Evolutionary conservation across 179 eudicot genomes (phyloP), one percentile per base, ranked within the genome.

Genomic region (Camellia oleifera): DNA sequence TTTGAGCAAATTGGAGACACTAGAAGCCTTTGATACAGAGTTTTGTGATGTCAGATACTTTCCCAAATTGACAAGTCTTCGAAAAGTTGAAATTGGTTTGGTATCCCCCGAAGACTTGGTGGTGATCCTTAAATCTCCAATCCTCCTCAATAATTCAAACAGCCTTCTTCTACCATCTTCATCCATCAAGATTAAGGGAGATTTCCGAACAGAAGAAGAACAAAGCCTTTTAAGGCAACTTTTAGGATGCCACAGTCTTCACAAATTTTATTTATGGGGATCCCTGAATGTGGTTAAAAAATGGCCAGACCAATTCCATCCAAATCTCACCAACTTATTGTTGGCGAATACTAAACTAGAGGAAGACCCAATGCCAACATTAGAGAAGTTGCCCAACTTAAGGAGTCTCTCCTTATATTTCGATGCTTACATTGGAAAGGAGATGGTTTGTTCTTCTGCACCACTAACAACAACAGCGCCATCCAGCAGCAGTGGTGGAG

Each of bases 371-470:
- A 82, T 85, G 77, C 54, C 17, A 61, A 69, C 72, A 12, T 62
- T 85, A 0, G 88, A 84, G 42, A 77, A 48, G 17, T 75, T 86
- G 18, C 75, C 76, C 11, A 80, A 77, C 60, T 56, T 88, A 46
- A 42, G 80, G 76, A 82, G 18, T 14, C 80, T 53, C 78, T 7
- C 20, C 0, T 17, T 53, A 81, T 77, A 0, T 18, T 5, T 2
- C 0, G 46, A 72, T 75, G 74, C 69, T n/a, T 80, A 45, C 52
- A 48, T 48, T 4, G 52, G 52, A 7, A 48, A 74, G 18, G 46
- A 65, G 18, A 53, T 81, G 77, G 44, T 67, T 40, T 84, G 81
- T 32, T 14, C 32, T 48, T 7, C 52, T 48, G 52, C 52, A 7
- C 7, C 52, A 4, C 7, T 7, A 48, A 4, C 52, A 7, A 48